A percentile compares a stretch with the other conserved stretches of the same genome.
These are phyloP conservation scores for Suhomyces maxii DNA, from an alignment of 1,139 yeast species.

Conservation along the genomic window DNA sequence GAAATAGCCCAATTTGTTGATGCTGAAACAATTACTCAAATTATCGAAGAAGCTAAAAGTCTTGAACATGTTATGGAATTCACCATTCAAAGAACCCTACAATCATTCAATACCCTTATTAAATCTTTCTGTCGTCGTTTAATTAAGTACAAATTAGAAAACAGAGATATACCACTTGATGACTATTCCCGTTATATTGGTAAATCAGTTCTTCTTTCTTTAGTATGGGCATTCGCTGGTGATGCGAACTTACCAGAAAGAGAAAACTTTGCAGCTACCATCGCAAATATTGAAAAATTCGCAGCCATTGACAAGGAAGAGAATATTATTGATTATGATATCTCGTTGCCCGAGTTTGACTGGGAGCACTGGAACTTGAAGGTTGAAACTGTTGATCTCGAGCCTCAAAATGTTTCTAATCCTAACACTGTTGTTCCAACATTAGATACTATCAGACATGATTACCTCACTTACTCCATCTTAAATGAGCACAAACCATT, in stretches of 20 bases:
- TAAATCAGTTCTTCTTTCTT: constrained; percentile 43
- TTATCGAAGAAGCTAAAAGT: constrained; percentile 17
- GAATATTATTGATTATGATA: constrained; percentile 43
- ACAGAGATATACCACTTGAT: constrained; percentile 16
- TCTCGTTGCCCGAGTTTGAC: constrained; percentile 46
- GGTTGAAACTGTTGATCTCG: constrained; percentile 54
- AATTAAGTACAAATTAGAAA: constrained; percentile 13
- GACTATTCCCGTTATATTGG: constrained; percentile 31
- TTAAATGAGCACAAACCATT: constrained; percentile 61
- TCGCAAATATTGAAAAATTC: constrained; percentile 25
- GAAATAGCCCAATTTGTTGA: constrained; percentile 8
- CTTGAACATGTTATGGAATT: constrained; percentile 58
- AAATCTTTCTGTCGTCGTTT: constrained; percentile 24
- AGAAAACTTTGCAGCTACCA: constrained; percentile 33
- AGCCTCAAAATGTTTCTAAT: constrained; percentile 60
- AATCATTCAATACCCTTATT: constrained; percentile 34
- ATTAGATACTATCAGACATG: constrained; percentile 72
- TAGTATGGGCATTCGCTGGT: constrained; percentile 74
- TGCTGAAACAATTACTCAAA: constrained; percentile 5
- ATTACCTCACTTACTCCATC: constrained; percentile 56
- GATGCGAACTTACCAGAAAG: constrained; percentile 48
- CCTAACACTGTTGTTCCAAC: constrained; percentile 79
- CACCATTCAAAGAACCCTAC: constrained; percentile 37
- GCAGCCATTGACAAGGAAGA: constrained; percentile 10
- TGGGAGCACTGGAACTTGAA: constrained; percentile 49